Base-by-base conservation (phyloP, 2,329 filamentous ascomycete species). In the Simplicillium sp. region DNA sequence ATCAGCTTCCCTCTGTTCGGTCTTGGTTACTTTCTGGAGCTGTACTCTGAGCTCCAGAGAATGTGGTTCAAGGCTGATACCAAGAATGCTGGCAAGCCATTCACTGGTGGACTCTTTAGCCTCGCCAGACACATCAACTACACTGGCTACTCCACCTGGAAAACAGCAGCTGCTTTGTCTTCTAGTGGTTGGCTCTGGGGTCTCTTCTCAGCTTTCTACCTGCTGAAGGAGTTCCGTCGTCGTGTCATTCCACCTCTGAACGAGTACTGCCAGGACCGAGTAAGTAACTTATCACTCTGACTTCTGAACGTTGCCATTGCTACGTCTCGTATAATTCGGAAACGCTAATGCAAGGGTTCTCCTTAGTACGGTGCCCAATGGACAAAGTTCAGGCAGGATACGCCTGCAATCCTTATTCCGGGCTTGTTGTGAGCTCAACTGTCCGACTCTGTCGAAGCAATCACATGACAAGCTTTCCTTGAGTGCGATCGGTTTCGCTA, bases 11-110 rank as follows among this genome's bases (percentile, higher is more conserved):
- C 20, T 25, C 20, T 25, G 20, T 25, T 25, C 9, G 20, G 20
- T 25, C 20, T 64, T 4, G 78, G 77, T 7, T 62, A 81, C 18
- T 43, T 62, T 4, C 59, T 71, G 3, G 78, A 83, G 56, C 66
- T 70, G 7, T 48, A 70, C 3, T 62, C 73, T 1, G 77, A 83
- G 57, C 50, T 69, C 20, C 77, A 82, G 56, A 66, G 78, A 40
- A 54, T 52, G 43, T 29, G 37, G 11, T 66, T 66, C 57, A 65
- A 66, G 54, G 46, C 50, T n/a, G 44, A 46, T 3, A 51, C 56
- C 13, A 52, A 51, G 41, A 64, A 64, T 44, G 47, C 52, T 37
- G 62, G 62, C 40, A 59, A 55, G 48, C 50, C 66, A 33, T 63
- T 59, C 46, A 54, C 49, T 32, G 46, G 41, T 16, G 63, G 64